A percentile compares a stretch with the other conserved stretches of the same genome.
These are phyloP conservation scores for Neonectria hederae DNA, from an alignment of 2,329 filamentous ascomycete species.

Conservation along the genomic window DNA sequence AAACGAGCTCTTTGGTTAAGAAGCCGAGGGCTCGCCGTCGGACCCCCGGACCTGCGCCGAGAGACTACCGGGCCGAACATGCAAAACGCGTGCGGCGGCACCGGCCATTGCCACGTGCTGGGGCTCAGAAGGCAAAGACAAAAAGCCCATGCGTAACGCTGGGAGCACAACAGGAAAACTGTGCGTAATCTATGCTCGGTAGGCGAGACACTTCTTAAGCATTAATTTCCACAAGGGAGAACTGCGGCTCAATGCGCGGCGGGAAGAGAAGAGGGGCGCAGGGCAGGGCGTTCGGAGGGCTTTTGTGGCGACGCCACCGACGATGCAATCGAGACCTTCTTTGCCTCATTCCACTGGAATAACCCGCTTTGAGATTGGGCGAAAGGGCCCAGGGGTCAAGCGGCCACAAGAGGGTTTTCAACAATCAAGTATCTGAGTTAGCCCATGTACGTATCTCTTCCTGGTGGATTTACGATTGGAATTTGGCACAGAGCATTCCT, in stretches of 20 bases:
- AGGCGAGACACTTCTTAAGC: constrained; percentile 5
- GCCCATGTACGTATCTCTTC: not conserved
- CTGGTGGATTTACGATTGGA: too few relatives aligned
- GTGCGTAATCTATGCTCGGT: not conserved
- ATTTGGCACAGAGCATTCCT: not conserved
- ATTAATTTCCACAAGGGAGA: not conserved
- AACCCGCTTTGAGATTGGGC: constrained; percentile 16
- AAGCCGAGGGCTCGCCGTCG: constrained; percentile 23
- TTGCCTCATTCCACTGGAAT: constrained; percentile 28
- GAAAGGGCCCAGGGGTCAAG: not conserved
- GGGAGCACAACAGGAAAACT: not conserved
- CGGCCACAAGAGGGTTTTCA: constrained; percentile 20
- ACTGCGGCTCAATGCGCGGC: constrained; percentile 29
- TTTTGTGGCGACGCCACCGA: constrained; percentile 27
- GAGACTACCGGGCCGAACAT: constrained; percentile 19
- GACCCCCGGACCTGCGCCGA: constrained; percentile 18
- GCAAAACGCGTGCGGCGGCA: constrained; percentile 23
- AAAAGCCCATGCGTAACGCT: not conserved
- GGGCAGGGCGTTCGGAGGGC: not conserved
- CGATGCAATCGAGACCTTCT: constrained; percentile 9
- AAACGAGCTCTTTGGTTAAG: not conserved
- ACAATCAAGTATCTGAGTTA: constrained; percentile 1
- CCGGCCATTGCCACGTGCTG: constrained; percentile 4
- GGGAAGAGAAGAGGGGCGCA: not conserved
- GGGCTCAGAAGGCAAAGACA: not conserved